phyloP scores from a whole-genome alignment of 2,329 filamentous ascomycete genomes.

The Pseudovirgaria hyperparasitica region DNA sequence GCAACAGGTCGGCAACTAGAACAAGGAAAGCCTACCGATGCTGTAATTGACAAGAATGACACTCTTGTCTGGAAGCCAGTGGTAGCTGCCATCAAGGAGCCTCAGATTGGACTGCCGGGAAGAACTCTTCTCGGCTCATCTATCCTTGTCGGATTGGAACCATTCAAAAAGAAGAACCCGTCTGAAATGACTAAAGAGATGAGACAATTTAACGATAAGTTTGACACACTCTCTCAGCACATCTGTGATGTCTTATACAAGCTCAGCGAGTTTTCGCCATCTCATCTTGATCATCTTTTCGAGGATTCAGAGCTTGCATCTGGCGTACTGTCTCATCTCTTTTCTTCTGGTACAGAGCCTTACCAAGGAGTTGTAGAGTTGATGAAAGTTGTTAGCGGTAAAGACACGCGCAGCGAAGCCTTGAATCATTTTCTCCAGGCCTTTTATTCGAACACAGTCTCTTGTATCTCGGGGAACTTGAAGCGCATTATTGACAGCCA shows the following conservation, averaged over 20 bases:
- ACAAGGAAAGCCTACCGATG: too few relatives aligned
- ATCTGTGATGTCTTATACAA: slow-evolving; percentile 66
- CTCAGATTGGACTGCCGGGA: slow-evolving; percentile 60
- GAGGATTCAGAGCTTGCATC: slow-evolving; percentile 55
- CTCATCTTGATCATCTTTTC: slow-evolving; percentile 58
- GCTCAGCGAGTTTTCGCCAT: slow-evolving; percentile 60
- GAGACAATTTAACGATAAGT: slow-evolving; percentile 64
- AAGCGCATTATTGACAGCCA: slow-evolving; percentile 42
- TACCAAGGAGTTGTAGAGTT: slow-evolving; percentile 71
- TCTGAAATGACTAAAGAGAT: slow-evolving; percentile 40
- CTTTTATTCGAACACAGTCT: slow-evolving; percentile 43
- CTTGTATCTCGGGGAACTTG: slow-evolving; percentile 43
- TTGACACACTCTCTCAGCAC: slow-evolving; percentile 46
- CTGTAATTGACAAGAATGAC: slow-evolving; percentile 46
- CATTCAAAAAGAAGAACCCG: slow-evolving; percentile 37
- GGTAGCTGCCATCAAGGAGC: slow-evolving; percentile 52
- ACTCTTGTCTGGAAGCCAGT: slow-evolving; percentile 54
- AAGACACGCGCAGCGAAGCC: slow-evolving; percentile 49
- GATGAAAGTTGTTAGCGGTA: slow-evolving; percentile 67
- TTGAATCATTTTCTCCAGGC: slow-evolving; percentile 46
- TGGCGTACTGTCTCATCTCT: slow-evolving; percentile 63
- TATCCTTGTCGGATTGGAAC: slow-evolving; percentile 62
- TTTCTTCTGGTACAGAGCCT: slow-evolving; percentile 67
- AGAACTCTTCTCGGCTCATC: slow-evolving; percentile 59
- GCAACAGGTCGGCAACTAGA: too few relatives aligned